Percentiles rank a stretch among this genome's conserved stretches.
Conservation (phyloP, 2,329 filamentous ascomycete genomes). For the Penicillium sp. region DNA sequence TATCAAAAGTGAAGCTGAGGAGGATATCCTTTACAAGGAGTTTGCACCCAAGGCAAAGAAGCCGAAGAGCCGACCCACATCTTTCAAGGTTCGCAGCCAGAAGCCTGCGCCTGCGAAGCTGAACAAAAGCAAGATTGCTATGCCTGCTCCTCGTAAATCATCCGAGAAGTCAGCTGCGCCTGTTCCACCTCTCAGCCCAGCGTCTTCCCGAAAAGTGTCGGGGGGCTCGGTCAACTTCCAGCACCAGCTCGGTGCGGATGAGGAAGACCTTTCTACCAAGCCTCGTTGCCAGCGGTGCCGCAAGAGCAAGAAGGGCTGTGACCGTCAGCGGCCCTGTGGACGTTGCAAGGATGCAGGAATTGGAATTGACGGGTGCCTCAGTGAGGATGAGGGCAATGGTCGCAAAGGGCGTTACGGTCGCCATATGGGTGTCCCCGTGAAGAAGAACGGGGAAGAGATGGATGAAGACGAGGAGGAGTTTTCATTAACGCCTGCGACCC, state of each 20-base stretch:
- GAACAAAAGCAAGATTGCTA: slow-evolving; percentile 39
- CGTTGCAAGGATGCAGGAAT: slow-evolving; percentile 96
- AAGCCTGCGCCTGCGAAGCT: slow-evolving; percentile 31
- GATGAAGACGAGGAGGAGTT: slow-evolving; percentile 57
- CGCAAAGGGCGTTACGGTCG: slow-evolving; percentile 87
- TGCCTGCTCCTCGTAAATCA: slow-evolving; percentile 40
- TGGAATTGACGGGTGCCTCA: slow-evolving; percentile 88
- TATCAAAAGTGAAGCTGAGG: slow-evolving; percentile 57
- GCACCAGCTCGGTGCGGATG: slow-evolving; percentile 63
- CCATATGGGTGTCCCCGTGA: slow-evolving; percentile 67
- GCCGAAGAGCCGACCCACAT: slow-evolving; percentile 50
- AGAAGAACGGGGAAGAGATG: slow-evolving; percentile 50
- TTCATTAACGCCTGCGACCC: slow-evolving; percentile 34
- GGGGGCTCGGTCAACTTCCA: slow-evolving; percentile 63
- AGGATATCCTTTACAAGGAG: slow-evolving; percentile 38
- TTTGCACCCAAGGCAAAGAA: slow-evolving; percentile 52
- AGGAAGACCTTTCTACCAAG: slow-evolving; percentile 91
- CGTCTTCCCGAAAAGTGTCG: slow-evolving; percentile 55
- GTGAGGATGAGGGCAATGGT: slow-evolving; percentile 96
- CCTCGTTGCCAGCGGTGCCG: slow-evolving; percentile 96
- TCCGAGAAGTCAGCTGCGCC: slow-evolving; percentile 33
- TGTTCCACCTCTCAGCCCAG: slow-evolving; percentile 36
- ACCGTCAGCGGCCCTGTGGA: slow-evolving; percentile 91
- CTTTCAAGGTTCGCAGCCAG: slow-evolving; percentile 31
- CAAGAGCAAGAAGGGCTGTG: slow-evolving; percentile 99